These are phyloP conservation scores for Globisporangium echinulatum DNA, from an alignment of 352 stramenopile genomes.

Conservation along the genomic window DNA sequence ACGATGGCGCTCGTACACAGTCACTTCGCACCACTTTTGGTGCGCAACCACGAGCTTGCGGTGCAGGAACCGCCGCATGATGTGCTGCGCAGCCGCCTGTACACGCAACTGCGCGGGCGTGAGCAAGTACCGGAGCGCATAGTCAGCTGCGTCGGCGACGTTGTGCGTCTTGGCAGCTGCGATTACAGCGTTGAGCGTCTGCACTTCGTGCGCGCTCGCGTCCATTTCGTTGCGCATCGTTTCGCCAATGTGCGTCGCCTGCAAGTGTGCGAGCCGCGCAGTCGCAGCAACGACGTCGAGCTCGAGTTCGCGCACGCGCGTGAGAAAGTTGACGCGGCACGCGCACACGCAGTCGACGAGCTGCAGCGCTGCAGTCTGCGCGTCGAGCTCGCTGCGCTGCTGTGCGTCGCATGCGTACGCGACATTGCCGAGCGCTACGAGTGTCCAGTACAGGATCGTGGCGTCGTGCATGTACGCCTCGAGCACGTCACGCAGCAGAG, in stretches of 20 bases:
- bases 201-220: constrained; percentile 30
- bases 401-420: constrained; percentile 23
- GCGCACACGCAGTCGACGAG: constrained; percentile 40
- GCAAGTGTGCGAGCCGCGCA: constrained; percentile 25
- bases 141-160: constrained; percentile 46
- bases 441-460: constrained; percentile 47
- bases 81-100: constrained; percentile 33
- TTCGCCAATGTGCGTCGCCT: constrained; percentile 49
- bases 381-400: constrained; percentile 18
- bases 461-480: constrained; percentile 26
- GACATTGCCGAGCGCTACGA: constrained; percentile 49
- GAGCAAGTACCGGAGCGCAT: constrained; percentile 56
- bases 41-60: constrained; percentile 32
- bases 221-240: constrained; percentile 70
- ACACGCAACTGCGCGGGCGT: constrained; percentile 40
- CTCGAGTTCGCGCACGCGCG: constrained; percentile 38
- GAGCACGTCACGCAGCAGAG: constrained; percentile 32
- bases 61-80: constrained; percentile 40
- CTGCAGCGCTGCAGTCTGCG: constrained; percentile 8
- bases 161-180: constrained; percentile 36
- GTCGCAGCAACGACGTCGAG: constrained; percentile 26
- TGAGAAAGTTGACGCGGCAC: constrained; percentile 38
- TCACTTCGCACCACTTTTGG: constrained; percentile 37
- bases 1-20: constrained; percentile 38
- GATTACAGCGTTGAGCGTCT: constrained; percentile 30